Evolutionary conservation across 2,329 filamentous ascomycete species (phyloP).

Genomic region (Sclerotinia borealis): DNA sequence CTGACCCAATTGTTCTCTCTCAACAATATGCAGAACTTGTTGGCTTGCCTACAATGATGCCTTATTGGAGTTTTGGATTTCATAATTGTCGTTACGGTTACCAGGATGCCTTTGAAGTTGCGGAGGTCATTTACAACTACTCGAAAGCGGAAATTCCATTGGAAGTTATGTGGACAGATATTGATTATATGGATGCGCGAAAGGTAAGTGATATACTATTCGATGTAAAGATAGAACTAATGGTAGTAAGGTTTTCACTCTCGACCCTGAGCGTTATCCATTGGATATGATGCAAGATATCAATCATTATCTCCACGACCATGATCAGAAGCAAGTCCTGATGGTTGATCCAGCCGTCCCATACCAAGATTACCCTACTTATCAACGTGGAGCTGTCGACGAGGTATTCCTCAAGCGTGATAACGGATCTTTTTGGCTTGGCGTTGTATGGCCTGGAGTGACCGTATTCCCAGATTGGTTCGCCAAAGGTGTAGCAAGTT

Average conservation of each 20-base stretch:
- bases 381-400: conserved; percentile 44
- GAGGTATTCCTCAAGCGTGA: conserved; percentile 48
- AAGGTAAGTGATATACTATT: conserved; percentile 29
- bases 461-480: conserved; percentile 77
- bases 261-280: conserved; percentile 59
- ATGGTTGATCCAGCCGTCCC: conserved; percentile 70
- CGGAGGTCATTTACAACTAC: conserved; percentile 63
- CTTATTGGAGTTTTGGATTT: conserved; percentile 58
- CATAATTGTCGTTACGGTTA: conserved; percentile 63
- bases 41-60: conserved; percentile 53
- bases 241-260: conserved; percentile 46
- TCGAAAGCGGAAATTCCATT: conserved; percentile 58
- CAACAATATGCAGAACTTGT: conserved; percentile 53
- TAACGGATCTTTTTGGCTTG: conserved; percentile 52
- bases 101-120: conserved; percentile 54
- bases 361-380: conserved; percentile 46
- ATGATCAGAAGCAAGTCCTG: conserved; percentile 64
- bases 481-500: conserved; percentile 53
- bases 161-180: conserved; percentile 64
- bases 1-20: conserved; percentile 50
- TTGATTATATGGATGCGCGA: conserved; percentile 53
- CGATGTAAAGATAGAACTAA: neutral
- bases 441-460: conserved; percentile 73
- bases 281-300: conserved; percentile 57
- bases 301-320: conserved; percentile 58